Evolutionary conservation across 2,329 filamentous ascomycete genomes (phyloP), one percentile per base, ranked within the genome.

Genomic region (Diplodia intermedia): DNA sequence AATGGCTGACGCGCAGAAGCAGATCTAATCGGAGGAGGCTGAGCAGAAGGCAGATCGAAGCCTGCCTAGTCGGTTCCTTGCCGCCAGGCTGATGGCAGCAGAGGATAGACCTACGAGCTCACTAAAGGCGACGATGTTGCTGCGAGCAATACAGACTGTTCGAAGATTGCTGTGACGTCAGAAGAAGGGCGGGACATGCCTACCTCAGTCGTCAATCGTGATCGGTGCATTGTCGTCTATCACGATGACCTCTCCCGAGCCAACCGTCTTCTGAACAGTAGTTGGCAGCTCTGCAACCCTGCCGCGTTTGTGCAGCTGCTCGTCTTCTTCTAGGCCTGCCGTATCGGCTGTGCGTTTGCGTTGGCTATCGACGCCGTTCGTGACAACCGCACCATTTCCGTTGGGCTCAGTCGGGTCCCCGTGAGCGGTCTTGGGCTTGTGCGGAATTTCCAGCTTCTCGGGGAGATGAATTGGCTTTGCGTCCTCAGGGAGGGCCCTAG

Each of bases 381-480:
- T 69, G 15, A 69, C 68, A 23, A 62, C 71, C 53, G 71, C 70
- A n/a, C 69, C 71, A 23, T 76, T 71, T 15, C 77, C 80, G 56
- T 72, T 80, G 55, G 69, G 76, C 33, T 71, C 70, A 18, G 36
- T 26, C 11, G 53, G 49, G 8, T 63, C 63, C 4, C 40, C 65
- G 20, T 40, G 40, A 12, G 74, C 71, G 49, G 74, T 73, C 70
- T 81, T 83, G 2, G 84, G 79, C 71, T 82, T 84, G 6, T 77
- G 75, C 1, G 84, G 81, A 54, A 88, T 84, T 6, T 83, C 78
- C 5, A 84, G 70, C 43, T 80, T 75, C 33, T 78, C 78, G 1
- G 82, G 75, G 3, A 83, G 79, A 71, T 84, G 84, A 69, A 91
- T 84, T 1, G 88, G 83, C 74, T 87, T 87, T 53, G 84, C 85